Base-by-base conservation (phyloP, 2,329 filamentous ascomycete species). In the Alternaria panax region DNA sequence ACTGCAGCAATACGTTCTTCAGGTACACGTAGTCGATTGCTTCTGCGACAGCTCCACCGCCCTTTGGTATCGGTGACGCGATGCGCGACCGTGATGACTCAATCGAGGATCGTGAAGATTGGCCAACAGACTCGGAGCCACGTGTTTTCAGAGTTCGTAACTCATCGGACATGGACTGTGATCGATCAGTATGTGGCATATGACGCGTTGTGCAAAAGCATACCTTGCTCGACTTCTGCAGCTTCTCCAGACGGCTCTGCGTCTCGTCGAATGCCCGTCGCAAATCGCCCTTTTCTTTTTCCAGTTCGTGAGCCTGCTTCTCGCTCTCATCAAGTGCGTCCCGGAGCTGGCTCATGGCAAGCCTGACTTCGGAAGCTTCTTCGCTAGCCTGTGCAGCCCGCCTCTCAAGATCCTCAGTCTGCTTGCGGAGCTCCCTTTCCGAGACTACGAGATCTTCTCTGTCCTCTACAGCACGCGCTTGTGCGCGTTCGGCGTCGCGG, bases 251-350 rank as follows among this genome's bases (percentile, higher is more conserved):
- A 12, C 91, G 87, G 55, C 85, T 82, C 64, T 90, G 89, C 27
- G 88, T 87, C 66, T 97, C 93, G 68, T 97, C 92, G 2, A 96
- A 84, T 30, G 90, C 84, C 41, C 88, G 87, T 45, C 91, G 86
- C 51, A 96, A 80, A 60, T 97, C 93, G 0, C 83, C 81, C 65
- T 90, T 91, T 73, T 96, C 92, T 79, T 88, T 92, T 77, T 97
- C 93, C 5, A 91, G 83, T n/a, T 95, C 91, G 28, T 88, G 86
- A 0, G 91, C 88, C 77, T 96, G 92, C 73, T 86, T 88, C 79
- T 99, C 95, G 34, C 91, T 94, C 47, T 92, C 91, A 67, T 98
- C 93, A 1, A 99, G 83, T 0, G 93, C 89, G 59, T 92, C 86
- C 2, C 91, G 88, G 30, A 99, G 83, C 66, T 92, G 89, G 7